Evolutionary conservation across 371 early-diverging fungal genomes (phyloP).

Genomic region (Lichtheimia hyalospora): DNA sequence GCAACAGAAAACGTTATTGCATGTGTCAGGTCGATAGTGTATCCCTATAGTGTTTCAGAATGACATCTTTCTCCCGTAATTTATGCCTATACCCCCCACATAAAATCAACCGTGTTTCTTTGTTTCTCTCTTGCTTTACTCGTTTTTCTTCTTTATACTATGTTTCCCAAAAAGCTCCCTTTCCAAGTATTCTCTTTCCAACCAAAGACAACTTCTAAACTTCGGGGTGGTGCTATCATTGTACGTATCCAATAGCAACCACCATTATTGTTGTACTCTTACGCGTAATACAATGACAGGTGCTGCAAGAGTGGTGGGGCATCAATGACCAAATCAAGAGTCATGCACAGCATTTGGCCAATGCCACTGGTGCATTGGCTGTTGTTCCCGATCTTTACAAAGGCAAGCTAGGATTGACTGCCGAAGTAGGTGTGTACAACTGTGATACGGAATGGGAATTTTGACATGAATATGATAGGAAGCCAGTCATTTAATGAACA

Average conservation of each 20-base stretch:
- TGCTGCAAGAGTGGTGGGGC: constrained; percentile 53
- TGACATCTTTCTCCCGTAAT: not conserved
- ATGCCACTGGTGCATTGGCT: constrained; percentile 45
- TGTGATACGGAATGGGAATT: not conserved
- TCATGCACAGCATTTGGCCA: constrained; percentile 53
- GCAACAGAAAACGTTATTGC: not conserved
- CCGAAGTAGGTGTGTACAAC: constrained; percentile 34
- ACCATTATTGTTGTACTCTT: not conserved
- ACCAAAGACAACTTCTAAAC: constrained; percentile 17
- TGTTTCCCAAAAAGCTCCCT: constrained; percentile 19
- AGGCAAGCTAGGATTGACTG: constrained; percentile 50
- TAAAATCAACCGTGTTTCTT: not conserved
- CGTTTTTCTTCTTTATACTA: not conserved
- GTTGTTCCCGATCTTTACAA: constrained; percentile 57
- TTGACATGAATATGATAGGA: constrained; percentile 25
- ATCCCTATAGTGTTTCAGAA: too few species aligned
- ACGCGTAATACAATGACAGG: constrained; percentile 14
- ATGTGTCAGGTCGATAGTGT: not conserved
- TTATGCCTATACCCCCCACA: not conserved
- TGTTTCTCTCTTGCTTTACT: not conserved
- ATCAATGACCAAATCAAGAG: constrained; percentile 47
- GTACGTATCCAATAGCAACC: constrained; percentile 8
- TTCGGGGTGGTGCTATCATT: constrained; percentile 33
- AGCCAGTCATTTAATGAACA: constrained; percentile 55
- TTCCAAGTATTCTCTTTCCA: constrained; percentile 28